Conservation (phyloP, 768 basidiomycete species). For the Kwoniella sp. region DNA sequence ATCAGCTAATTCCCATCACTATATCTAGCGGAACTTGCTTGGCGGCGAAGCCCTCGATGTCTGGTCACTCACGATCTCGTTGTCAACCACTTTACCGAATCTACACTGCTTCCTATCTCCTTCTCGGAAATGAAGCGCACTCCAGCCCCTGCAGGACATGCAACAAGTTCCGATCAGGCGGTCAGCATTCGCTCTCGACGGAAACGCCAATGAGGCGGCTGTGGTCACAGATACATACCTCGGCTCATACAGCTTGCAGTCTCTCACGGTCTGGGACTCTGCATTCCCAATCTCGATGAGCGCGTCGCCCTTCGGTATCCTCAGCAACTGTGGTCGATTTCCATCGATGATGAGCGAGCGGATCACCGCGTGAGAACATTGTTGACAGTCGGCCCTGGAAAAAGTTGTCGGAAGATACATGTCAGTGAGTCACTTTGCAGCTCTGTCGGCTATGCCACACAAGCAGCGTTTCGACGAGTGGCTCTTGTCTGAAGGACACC, state of each 20-base stretch:
- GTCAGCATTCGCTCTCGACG: no score
- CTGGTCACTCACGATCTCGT: conserved; percentile 53
- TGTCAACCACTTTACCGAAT: conserved; percentile 43
- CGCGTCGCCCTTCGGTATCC: conserved; percentile 52
- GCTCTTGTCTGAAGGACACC: neutral
- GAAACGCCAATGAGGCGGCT: no score
- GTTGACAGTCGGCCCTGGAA: conserved; percentile 53
- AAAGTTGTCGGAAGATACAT: no score
- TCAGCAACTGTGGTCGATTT: conserved; percentile 53
- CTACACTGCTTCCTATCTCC: conserved; percentile 55
- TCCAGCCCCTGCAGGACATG: conserved; percentile 51
- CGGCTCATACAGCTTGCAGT: conserved; percentile 56
- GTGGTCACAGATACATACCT: conserved; percentile 49
- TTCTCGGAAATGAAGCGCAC: conserved; percentile 56
- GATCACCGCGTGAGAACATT: conserved; percentile 46
- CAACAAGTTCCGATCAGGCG: neutral
- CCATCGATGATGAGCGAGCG: conserved; percentile 53
- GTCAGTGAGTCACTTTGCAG: no score
- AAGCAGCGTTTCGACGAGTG: neutral
- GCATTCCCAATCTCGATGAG: conserved; percentile 55
- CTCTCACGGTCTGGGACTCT: conserved; percentile 48
- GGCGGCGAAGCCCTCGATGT: neutral
- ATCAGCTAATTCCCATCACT: no score
- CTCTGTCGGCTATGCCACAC: no score
- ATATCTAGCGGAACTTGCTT: neutral